These are phyloP conservation scores for Ophiostoma pallidulum DNA, from an alignment of 2,329 filamentous ascomycete species.

Conservation along the genomic window DNA sequence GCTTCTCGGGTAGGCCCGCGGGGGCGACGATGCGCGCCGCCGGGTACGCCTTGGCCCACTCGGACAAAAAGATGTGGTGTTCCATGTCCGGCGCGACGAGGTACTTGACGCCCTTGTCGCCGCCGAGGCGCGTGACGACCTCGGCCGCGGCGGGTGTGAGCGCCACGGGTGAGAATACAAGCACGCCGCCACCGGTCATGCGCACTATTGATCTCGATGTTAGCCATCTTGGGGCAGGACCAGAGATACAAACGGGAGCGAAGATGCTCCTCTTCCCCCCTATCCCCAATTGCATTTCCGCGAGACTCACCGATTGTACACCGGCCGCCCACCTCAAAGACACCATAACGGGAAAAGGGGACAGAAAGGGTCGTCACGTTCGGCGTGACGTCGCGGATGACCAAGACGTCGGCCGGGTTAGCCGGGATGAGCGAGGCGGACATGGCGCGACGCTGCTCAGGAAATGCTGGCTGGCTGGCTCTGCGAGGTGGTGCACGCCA, in stretches of 20 bases:
- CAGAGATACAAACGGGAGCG: too few relatives aligned
- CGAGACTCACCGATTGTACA: slow-evolving; percentile 65
- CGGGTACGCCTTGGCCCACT: slow-evolving; percentile 75
- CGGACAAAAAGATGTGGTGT: slow-evolving; percentile 86
- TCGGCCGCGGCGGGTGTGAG: slow-evolving; percentile 61
- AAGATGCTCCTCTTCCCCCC: too few relatives aligned
- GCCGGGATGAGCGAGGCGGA: slow-evolving; percentile 54
- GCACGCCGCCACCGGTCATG: slow-evolving; percentile 66
- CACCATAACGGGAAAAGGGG: slow-evolving; percentile 75
- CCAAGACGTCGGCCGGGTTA: slow-evolving; percentile 76
- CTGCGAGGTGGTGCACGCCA: too few relatives aligned
- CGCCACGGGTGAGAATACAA: slow-evolving; percentile 85
- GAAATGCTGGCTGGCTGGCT: too few relatives aligned
- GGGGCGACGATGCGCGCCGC: slow-evolving; percentile 71
- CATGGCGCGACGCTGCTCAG: slow-evolving; percentile 31
- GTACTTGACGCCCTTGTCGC: slow-evolving; percentile 57
- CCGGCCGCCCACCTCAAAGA: slow-evolving; percentile 73
- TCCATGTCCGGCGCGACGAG: slow-evolving; percentile 82
- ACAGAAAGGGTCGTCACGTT: slow-evolving; percentile 70
- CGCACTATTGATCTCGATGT: slow-evolving; percentile 46
- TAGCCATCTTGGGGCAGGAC: not conserved
- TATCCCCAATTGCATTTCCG: too few relatives aligned
- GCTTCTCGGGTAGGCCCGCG: slow-evolving; percentile 75
- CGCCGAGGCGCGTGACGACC: slow-evolving; percentile 55
- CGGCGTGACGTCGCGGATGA: slow-evolving; percentile 75